Evolutionary conservation across 2,329 filamentous ascomycete species (phyloP).

Genomic region (Rutstroemia sp.): DNA sequence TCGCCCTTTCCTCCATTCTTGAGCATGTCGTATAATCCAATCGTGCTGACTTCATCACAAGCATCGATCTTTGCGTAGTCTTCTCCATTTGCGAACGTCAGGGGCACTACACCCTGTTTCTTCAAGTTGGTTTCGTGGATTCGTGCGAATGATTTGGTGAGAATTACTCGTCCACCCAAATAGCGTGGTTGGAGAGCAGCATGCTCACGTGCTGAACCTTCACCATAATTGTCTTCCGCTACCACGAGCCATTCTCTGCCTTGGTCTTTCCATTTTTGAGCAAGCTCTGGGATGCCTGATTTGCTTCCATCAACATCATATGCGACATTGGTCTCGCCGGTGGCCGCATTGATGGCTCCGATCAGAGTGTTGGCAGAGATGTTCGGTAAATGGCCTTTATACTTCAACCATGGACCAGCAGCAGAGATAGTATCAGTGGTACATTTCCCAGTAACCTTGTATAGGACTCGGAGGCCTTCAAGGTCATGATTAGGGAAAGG

Average conservation of each 20-base stretch:
- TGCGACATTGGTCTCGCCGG: constrained; percentile 84
- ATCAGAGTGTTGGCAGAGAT: constrained; percentile 97
- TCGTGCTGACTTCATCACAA: constrained; percentile 74
- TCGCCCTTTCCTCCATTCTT: constrained; percentile 69
- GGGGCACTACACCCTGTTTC: constrained; percentile 93
- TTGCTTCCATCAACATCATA: constrained; percentile 75
- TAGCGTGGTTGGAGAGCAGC: constrained; percentile 87
- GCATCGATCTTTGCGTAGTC: constrained; percentile 83
- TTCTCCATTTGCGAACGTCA: constrained; percentile 80
- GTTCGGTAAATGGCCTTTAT: constrained; percentile 98
- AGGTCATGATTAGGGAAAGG: constrained; percentile 75
- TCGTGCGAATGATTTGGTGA: constrained; percentile 80
- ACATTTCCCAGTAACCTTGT: constrained; percentile 96
- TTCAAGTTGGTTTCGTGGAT: constrained; percentile 96
- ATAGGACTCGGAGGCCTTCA: constrained; percentile 72
- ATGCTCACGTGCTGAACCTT: constrained; percentile 83
- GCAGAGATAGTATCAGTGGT: constrained; percentile 98
- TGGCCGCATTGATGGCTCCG: constrained; percentile 86
- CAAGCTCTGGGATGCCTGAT: constrained; percentile 81
- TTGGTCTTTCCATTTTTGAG: constrained; percentile 70
- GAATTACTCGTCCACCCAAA: constrained; percentile 75
- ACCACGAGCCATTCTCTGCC: constrained; percentile 84
- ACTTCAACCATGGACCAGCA: constrained; percentile 95
- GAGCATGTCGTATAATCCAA: constrained; percentile 79
- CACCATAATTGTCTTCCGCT: constrained; percentile 95